Conservation (phyloP, 441 rosid species). For the Erodium chrysanthum region DNA sequence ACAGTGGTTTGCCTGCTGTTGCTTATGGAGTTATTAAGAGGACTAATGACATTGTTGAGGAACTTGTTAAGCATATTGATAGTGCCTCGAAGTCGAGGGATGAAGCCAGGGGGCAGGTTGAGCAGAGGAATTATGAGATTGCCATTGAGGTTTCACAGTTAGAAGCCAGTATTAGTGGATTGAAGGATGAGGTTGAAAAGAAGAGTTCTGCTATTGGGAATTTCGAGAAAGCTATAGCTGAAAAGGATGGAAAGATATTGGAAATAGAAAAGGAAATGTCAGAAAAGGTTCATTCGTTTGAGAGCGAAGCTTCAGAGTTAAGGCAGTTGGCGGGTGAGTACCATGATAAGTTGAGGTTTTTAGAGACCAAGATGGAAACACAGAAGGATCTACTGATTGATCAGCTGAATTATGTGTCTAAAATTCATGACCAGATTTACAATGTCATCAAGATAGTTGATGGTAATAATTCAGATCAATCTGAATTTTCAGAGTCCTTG, state of each 20-base stretch:
- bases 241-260: conserved; percentile 43
- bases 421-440: conserved; percentile 59
- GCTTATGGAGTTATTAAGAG: conserved; percentile 83
- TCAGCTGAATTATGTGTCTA: conserved; percentile 69
- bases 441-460: conserved; percentile 51
- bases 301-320: conserved; percentile 46
- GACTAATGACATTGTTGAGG: conserved; percentile 85
- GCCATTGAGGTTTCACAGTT: conserved; percentile 91
- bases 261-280: conserved; percentile 42
- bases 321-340: conserved; percentile 52
- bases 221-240: conserved; percentile 42
- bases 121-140: conserved; percentile 81
- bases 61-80: conserved; percentile 63
- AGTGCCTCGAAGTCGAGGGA: conserved; percentile 49
- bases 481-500: conserved; percentile 64
- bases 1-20: conserved; percentile 53
- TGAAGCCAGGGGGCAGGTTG: conserved; percentile 78
- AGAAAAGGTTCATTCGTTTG: conserved; percentile 34
- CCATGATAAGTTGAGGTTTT: conserved; percentile 50
- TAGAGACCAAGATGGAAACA: conserved; percentile 47
- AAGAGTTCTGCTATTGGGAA: conserved; percentile 39
- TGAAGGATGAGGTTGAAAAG: conserved; percentile 55
- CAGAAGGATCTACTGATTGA: conserved; percentile 68
- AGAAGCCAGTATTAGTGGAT: conserved; percentile 63
- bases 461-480: conserved; percentile 43